phyloP scores from a whole-genome alignment of 2,329 filamentous ascomycete species.

The Phialophora tarda region DNA sequence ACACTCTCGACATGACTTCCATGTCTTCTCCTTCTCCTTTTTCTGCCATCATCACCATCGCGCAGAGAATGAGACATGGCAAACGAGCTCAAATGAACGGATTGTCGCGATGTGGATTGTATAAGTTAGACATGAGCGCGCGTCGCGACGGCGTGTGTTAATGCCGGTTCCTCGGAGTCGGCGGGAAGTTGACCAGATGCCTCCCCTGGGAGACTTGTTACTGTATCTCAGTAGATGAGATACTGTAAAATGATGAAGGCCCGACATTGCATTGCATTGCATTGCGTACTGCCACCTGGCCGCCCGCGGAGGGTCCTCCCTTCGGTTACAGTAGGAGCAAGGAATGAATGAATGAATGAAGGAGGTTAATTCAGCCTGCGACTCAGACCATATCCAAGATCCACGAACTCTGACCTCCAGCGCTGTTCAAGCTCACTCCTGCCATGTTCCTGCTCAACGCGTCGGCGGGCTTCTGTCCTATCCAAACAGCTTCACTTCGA shows the following conservation, averaged over 20 bases:
- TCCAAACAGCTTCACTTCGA: slow-evolving; percentile 50
- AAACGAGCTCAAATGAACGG: slow-evolving; percentile 29
- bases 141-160: slow-evolving; percentile 2
- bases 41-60: slow-evolving; percentile 16
- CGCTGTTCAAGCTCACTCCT: slow-evolving; percentile 4
- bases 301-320: too few species aligned
- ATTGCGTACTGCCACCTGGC: too few species aligned
- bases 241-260: not conserved
- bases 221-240: not conserved
- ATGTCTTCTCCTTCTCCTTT: not conserved
- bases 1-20: not conserved
- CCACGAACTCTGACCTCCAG: slow-evolving; percentile 26
- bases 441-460: slow-evolving; percentile 25
- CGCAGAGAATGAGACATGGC: slow-evolving; percentile 26
- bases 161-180: slow-evolving; percentile 10
- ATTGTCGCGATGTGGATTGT: slow-evolving; percentile 24
- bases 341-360: not conserved
- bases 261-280: too few species aligned
- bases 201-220: not conserved
- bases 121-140: not conserved
- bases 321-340: not conserved
- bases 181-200: slow-evolving; percentile 24
- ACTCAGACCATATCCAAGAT: slow-evolving; percentile 32
- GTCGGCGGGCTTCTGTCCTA: slow-evolving; percentile 46
- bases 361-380: not conserved